Base-by-base conservation (phyloP, 805 yeast genomes). In the Saturnispora serradocipensis region DNA sequence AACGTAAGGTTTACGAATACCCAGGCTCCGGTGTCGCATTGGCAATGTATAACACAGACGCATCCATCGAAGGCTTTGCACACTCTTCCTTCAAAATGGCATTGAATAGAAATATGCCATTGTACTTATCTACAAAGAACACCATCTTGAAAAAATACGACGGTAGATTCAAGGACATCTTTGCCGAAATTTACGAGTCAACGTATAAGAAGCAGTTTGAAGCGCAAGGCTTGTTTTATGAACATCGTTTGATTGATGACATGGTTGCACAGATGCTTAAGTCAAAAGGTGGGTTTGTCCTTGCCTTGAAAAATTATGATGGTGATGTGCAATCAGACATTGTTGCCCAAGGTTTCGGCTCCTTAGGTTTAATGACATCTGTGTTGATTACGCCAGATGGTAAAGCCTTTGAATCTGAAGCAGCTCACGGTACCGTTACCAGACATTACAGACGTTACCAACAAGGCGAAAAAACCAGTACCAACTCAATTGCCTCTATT, bases 211-310 rank as follows among this genome's bases (percentile, higher is more conserved):
- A 67, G 10, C 67, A 75, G 51, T 84, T 84, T 59, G 87, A 83
- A 61, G 67, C 69, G 13, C 71, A 72, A 34, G 85, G 84, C 22
- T 76, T 86, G 57, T 77, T 80, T 73, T 86, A 84, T 61, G 90
- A 86, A 67, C 93, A 86, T 67, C 78, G 93, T 68, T 74, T 86
- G 63, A 86, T 86, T 56, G 93, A 86, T 67, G 93, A 86, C 65
- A 86, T 86, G 89, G 93, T 86, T 54, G 91, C 91, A 4, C 93
- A 86, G 69, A 86, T 86, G 93, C 69, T 86, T 63, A 86, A 86
- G 67, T 85, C 91, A 25, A 81, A 82, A 61, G 93, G 93, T 62
- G 93, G 93, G 5, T 86, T 77, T 63, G 78, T 85, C 55, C 77
- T 86, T 74, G 91, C 91, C 46, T 73, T 86, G 73, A 86, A 86